These are phyloP conservation scores for Eimeria falciformis DNA, from an alignment of 169 alveolate species.

Conservation along the genomic window DNA sequence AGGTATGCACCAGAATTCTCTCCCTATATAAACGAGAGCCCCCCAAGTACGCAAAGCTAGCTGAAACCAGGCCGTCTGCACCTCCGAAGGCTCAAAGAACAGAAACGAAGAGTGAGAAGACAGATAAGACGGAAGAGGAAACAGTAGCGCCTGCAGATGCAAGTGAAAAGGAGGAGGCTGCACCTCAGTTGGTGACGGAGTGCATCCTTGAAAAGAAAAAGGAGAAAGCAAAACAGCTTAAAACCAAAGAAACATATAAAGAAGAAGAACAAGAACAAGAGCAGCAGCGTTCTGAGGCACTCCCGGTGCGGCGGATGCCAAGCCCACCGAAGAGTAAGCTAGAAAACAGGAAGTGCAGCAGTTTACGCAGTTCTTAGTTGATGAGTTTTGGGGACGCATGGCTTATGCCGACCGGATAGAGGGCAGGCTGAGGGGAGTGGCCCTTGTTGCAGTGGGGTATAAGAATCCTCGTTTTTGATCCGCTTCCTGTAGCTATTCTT, in stretches of 20 bases:
- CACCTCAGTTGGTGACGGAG: background rate
- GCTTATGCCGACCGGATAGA: no score
- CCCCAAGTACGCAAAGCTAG: constrained; percentile 68
- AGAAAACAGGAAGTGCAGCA: no score
- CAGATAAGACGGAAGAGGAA: constrained; percentile 16
- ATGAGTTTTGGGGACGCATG: no score
- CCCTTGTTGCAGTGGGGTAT: no score
- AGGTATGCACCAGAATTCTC: constrained; percentile 83
- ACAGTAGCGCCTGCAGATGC: no score
- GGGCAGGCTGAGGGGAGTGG: no score
- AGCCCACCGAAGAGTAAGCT: no score
- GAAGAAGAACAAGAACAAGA: background rate
- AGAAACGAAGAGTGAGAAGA: background rate
- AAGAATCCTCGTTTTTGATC: no score
- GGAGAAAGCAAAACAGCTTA: background rate
- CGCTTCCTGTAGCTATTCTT: background rate
- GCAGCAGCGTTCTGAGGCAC: background rate
- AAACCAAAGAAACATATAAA: background rate
- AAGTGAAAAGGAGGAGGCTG: background rate
- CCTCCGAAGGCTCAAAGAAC: background rate
- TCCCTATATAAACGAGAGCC: constrained; percentile 79
- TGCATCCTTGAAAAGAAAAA: background rate
- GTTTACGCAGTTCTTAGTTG: no score
- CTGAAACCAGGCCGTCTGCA: constrained; percentile 46
- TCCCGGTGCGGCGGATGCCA: no score